Conservation (phyloP, 164 flowering plant genomes). For the Tinospora cordifolia region DNA sequence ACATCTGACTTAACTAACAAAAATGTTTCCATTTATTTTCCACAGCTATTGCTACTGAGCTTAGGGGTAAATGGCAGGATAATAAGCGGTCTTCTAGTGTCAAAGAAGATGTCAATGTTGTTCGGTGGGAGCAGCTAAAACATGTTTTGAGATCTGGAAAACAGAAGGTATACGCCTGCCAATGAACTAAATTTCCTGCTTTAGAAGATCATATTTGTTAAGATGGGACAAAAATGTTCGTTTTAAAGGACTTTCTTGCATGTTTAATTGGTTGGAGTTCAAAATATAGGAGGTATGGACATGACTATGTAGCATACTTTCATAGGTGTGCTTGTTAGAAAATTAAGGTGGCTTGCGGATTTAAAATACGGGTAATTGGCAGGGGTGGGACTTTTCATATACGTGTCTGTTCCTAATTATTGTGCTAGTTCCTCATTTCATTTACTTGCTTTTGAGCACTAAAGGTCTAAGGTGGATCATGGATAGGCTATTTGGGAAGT, state of each 20-base stretch:
- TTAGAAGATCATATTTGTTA: neutral
- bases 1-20: neutral
- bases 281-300: too few species aligned
- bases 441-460: neutral
- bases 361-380: too few species aligned
- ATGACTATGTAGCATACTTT: too few species aligned
- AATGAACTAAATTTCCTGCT: neutral
- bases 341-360: too few species aligned
- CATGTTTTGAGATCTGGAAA: constrained; percentile 56
- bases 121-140: constrained; percentile 82
- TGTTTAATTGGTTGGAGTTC: too few species aligned
- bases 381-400: too few species aligned
- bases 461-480: too few species aligned
- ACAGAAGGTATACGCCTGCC: constrained; percentile 45
- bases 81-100: constrained; percentile 43
- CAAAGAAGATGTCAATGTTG: constrained; percentile 55
- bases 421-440: neutral
- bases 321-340: too few species aligned
- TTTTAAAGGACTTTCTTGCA: too few species aligned
- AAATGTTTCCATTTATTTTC: constrained; percentile 15
- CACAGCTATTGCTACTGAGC: constrained; percentile 85
- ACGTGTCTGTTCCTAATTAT: neutral
- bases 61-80: constrained; percentile 78
- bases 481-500: too few species aligned
- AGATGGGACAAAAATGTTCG: too few species aligned